These are phyloP conservation scores for Alternaria gaisen DNA, from an alignment of 2,329 filamentous ascomycete genomes.

Conservation along the genomic window DNA sequence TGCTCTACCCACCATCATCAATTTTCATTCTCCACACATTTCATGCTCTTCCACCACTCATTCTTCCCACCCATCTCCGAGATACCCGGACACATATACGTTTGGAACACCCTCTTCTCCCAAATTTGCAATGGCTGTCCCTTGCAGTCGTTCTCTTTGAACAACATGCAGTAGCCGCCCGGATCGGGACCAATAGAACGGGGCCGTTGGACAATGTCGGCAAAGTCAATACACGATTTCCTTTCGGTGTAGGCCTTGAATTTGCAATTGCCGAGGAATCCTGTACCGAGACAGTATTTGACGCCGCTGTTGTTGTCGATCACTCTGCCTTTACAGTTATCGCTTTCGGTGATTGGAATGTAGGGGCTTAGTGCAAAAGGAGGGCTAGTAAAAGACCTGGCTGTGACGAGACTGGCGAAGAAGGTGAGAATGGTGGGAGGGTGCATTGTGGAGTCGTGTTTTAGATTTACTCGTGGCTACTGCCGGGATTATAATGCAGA, in stretches of 20 bases:
- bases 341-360: background rate
- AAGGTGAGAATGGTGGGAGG: background rate
- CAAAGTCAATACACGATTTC: background rate
- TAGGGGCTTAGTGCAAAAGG: background rate
- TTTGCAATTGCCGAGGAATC: background rate
- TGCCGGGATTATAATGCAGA: too few species aligned
- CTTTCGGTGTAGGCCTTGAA: background rate
- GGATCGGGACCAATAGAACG: background rate
- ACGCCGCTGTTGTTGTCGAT: background rate
- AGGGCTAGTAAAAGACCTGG: background rate
- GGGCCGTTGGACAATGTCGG: background rate
- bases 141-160: too few species aligned
- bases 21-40: background rate
- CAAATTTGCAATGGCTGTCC: background rate
- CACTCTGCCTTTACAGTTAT: background rate
- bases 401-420: background rate
- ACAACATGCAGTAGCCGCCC: too few species aligned
- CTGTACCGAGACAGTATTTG: background rate
- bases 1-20: background rate
- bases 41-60: background rate
- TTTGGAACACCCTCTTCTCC: background rate
- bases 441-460: background rate
- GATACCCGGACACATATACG: background rate
- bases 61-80: background rate
- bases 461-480: too few species aligned